Percentiles rank a stretch among this genome's conserved stretches.
Evolutionary conservation across 23 red algal species (phyloP).

Genomic region (Gracilaria domingensis): DNA sequence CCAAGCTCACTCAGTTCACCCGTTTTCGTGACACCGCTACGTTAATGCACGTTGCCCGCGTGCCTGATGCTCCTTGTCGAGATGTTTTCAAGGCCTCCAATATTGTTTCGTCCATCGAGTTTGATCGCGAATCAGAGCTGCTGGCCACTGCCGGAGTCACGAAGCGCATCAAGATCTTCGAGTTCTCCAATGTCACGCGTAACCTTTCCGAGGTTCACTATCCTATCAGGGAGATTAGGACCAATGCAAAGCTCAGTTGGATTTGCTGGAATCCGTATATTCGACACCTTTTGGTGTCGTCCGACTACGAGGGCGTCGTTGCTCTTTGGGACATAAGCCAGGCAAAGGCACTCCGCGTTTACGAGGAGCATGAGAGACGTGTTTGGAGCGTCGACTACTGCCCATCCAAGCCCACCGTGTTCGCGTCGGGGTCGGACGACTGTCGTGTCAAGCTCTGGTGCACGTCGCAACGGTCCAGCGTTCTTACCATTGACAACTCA

Average conservation of each 20-base stretch:
- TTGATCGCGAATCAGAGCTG: slow-evolving; percentile 86
- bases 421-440: slow-evolving; percentile 94
- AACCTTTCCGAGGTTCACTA: slow-evolving; percentile 83
- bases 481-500: slow-evolving; percentile 86
- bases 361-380: slow-evolving; percentile 93
- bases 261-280: slow-evolving; percentile 95
- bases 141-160: slow-evolving; percentile 95
- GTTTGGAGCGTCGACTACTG: slow-evolving; percentile 97
- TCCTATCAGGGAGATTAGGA: slow-evolving; percentile 90
- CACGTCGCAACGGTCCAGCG: slow-evolving; percentile 59
- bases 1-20: slow-evolving; percentile 76
- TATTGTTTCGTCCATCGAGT: slow-evolving; percentile 96
- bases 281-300: slow-evolving; percentile 80
- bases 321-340: slow-evolving; percentile 85
- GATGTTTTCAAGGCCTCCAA: slow-evolving; percentile 87
- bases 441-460: slow-evolving; percentile 92
- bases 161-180: slow-evolving; percentile 97
- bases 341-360: slow-evolving; percentile 62
- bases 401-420: slow-evolving; percentile 69
- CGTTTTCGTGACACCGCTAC: slow-evolving; percentile 69
- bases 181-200: slow-evolving; percentile 68
- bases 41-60: slow-evolving; percentile 70
- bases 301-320: slow-evolving; percentile 98
- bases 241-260: slow-evolving; percentile 90
- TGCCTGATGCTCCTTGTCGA: slow-evolving; percentile 43